Base-by-base conservation (phyloP, 129 eudicot species). In the Saposhnikovia divaricata region DNA sequence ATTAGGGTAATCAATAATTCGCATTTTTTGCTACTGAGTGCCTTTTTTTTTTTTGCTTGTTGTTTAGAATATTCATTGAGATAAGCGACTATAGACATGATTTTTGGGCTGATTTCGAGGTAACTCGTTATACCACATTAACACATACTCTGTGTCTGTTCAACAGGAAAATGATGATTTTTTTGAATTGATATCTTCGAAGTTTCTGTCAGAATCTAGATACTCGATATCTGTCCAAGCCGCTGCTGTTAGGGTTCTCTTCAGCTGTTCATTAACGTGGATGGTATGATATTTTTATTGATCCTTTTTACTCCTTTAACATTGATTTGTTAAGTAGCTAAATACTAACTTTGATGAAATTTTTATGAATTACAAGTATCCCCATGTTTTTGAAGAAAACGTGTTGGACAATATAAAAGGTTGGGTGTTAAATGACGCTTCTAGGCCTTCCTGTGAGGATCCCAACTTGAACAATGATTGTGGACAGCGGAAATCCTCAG, bases 141-240 rank as follows among this genome's bases (percentile, higher is more conserved):
- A 59, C 13, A 13, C 16, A 57, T 15, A 19, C 9, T 28, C 31
- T 66, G 42, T 63, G 43, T 68, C 47, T n/a, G 28, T 59, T 82
- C 38, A 80, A 70, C 97, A 95, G 98, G 98, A 95, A 55, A 90
- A 95, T 63, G 98, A 95, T 76, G 98, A 95, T 69, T 95, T 95
- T 57, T 95, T 95, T 85, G 98, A 95, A 70, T 84, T 95, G 85
- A 85, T 95, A 89, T 89, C 98, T 61, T 89, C 91, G n/a, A 90
- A 85, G 85, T 95, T 90, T 83, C 87, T 95, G 55, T 86, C 94
- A 16, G 98, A 92, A 81, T 82, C 83, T 81, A 85, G 91, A 84
- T 92, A 87, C 74, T 82, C 97, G 23, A 80, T 85, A 51, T 76
- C 97, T 63, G 89, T 92, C 63, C 91, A 87, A 81, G 97, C 98